Conservation (phyloP, 805 yeast genomes). For the Wickerhamiella azyma region DNA sequence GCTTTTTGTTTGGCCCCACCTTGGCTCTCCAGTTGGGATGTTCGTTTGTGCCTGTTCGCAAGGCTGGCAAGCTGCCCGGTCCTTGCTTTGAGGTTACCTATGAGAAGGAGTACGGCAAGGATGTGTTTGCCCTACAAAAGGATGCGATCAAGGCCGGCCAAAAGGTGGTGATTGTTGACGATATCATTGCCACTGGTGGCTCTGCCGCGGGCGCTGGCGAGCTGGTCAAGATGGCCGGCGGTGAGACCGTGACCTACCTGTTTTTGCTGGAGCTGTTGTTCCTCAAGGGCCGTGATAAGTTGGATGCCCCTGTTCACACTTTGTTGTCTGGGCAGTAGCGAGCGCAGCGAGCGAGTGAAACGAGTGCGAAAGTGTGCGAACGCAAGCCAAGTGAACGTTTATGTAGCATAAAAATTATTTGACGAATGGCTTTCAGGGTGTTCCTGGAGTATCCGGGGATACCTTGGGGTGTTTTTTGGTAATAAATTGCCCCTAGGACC, state of each 20-base stretch:
- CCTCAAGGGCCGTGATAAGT: slow-evolving; percentile 82
- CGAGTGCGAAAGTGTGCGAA: no score
- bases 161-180: slow-evolving; percentile 80
- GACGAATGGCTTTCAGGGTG: no score
- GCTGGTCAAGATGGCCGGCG: slow-evolving; percentile 53
- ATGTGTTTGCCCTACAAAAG: slow-evolving; percentile 75
- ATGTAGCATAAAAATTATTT: no score
- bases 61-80: slow-evolving; percentile 92
- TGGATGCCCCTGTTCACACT: slow-evolving; percentile 79
- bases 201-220: slow-evolving; percentile 91
- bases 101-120: slow-evolving; percentile 85
- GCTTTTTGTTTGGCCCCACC: slow-evolving; percentile 92
- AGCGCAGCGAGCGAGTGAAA: no score
- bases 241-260: slow-evolving; percentile 61
- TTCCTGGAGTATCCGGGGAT: no score
- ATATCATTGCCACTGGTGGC: slow-evolving; percentile 96
- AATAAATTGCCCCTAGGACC: no score
- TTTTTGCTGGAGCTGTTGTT: slow-evolving; percentile 92
- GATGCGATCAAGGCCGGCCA: slow-evolving; percentile 70
- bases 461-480: no score
- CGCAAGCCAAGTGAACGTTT: no score
- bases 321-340: slow-evolving; percentile 67
- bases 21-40: slow-evolving; percentile 79
- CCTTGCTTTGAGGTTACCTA: slow-evolving; percentile 55
- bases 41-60: slow-evolving; percentile 91